Evolutionary conservation across 1,284 basidiomycete genomes (phyloP), one percentile per base, ranked within the genome.

Genomic region (Salmacisia buchloeana): DNA sequence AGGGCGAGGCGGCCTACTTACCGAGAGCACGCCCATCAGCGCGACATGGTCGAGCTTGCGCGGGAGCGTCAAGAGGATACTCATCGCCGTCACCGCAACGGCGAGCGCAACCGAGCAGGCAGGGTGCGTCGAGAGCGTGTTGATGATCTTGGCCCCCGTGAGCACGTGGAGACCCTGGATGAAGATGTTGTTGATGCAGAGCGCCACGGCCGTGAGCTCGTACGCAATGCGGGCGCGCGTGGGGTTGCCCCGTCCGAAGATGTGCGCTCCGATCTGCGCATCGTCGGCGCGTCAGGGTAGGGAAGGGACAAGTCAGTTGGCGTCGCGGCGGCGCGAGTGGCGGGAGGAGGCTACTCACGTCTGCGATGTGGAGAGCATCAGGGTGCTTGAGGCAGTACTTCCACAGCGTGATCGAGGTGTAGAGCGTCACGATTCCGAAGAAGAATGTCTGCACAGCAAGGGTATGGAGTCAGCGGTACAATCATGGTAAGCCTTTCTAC

Each of bases 341-440:
- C 36, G n/a, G 10, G 12, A 38, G n/a, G 36, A 38, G 12, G n/a
- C 10, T n/a, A 43, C 41, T 43, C 18, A 88, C 85, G 68, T 88
- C 87, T 73, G 85, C 86, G 31, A 88, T 85, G 69, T 87, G 85
- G n/a, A 83, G 82, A 12, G 72, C 59, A 2, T 70, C 66, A 0
- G 86, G 86, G 65, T 88, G 83, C 64, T 81, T 81, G 70, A 88
- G 82, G 75, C 85, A 86, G 77, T 84, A 88, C 3, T 81, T 78
- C 83, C 84, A 85, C 7, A 86, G 81, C 25, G 59, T 71, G 23
- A 77, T 62, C 12, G 71, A 74, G 3, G 76, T 78, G 58, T 76
- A 74, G 15, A 74, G 65, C 3, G 72, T 71, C 2, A 70, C 57
- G 9, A 71, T n/a, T 21, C 74, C 76, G 41, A 77, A 23, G 41